phyloP scores from a whole-genome alignment of 305 asterid genomes.

The Nicotiana rustica region DNA sequence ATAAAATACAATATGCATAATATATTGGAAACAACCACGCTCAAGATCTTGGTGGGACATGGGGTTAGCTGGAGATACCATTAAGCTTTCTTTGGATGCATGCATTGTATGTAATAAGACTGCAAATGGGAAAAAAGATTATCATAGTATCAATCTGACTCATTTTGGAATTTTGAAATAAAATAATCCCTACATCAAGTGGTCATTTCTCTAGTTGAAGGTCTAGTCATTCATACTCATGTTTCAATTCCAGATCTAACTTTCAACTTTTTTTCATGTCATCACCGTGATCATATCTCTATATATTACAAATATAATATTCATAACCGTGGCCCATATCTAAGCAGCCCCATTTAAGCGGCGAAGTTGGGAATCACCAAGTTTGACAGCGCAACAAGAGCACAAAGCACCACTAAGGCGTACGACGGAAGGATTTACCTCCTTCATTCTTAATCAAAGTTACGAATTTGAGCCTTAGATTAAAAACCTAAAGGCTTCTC shows the following conservation, averaged over 20 bases:
- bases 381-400: background rate
- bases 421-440: no score
- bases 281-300: background rate
- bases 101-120: conserved; percentile 33
- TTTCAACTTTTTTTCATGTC: background rate
- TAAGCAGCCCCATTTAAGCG: background rate
- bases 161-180: conserved; percentile 11
- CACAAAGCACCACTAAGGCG: background rate
- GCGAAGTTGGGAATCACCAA: background rate
- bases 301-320: background rate
- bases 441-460: background rate
- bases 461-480: background rate
- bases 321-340: background rate
- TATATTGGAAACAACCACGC: conserved; percentile 38
- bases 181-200: background rate
- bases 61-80: background rate
- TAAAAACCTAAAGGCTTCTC: background rate
- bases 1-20: conserved; percentile 14
- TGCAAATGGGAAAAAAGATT: conserved; percentile 18
- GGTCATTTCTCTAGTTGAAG: conserved; percentile 35
- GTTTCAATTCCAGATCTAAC: background rate
- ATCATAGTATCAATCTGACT: conserved; percentile 19
- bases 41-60: conserved; percentile 40
- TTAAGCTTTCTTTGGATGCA: background rate
- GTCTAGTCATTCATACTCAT: conserved; percentile 40